Base-by-base conservation (phyloP, 1,284 basidiomycete species). In the Tilletia walkeri region DNA sequence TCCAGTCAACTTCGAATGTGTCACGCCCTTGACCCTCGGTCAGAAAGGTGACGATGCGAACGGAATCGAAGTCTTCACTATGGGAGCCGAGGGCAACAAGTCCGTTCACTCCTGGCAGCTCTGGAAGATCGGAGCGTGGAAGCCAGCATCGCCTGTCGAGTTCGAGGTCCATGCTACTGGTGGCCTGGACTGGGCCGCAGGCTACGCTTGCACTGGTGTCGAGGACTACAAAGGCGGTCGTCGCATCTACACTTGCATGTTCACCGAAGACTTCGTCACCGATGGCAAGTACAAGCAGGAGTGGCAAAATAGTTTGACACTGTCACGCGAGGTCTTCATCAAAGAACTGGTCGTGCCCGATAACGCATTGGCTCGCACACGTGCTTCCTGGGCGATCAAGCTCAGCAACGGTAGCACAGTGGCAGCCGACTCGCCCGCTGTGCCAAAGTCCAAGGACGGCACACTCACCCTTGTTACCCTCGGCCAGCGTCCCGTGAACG, bases 341-440 rank as follows among this genome's bases (percentile, higher is more conserved):
- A 72, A 73, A 53, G 54, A 67, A 56, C 61, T 73, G 4, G 18
- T 38, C 5, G 73, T 75, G 14, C 54, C 67, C 3, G 71, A 75
- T 49, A 39, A 69, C 59, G 68, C 70, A 2, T 30, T 70, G 38
- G 68, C 71, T 10, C 34, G 70, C 48, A 67, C 65, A 30, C 69
- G 72, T n/a, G 73, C 69, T 4, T 65, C 47, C 16, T 75, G 73
- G 73, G 71, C 73, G 2, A 71, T 75, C 34, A 67, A 71, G 53
- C 65, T 63, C 14, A 34, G 18, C 34, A 63, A 63, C 36, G 59
- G 59, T 18, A 63, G 34, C 16, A 63, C 59, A 24, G 30, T 63
- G 34, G 70, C 50, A 47, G 65, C 16, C n/a, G 56, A 4, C n/a
- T 20, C 20, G 48, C 68, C 16, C n/a, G n/a, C 16, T 24, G 65